phyloP scores from a whole-genome alignment of 108 stramenopile genomes.

The Fistulifera pelliculosa region DNA sequence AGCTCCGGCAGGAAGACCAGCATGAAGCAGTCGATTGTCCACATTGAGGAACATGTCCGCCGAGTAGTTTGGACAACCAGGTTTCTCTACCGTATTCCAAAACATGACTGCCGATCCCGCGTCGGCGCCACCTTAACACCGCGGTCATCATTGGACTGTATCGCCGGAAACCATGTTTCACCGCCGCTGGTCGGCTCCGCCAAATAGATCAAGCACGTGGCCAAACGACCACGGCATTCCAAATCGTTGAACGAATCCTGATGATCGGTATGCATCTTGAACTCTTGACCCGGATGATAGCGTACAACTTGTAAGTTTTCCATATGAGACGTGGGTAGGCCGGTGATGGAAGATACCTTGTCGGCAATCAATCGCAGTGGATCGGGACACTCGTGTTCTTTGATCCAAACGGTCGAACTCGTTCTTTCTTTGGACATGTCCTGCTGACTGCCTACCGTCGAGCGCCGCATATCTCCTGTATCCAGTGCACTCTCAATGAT shows the following conservation, averaged over 20 bases:
- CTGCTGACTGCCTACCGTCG: slow-evolving; percentile 24
- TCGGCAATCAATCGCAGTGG: slow-evolving; percentile 23
- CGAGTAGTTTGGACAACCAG: slow-evolving; percentile 14
- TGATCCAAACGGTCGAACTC: slow-evolving; percentile 31
- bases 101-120: slow-evolving; percentile 31
- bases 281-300: slow-evolving; percentile 29
- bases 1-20: slow-evolving; percentile 22
- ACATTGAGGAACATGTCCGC: slow-evolving; percentile 25
- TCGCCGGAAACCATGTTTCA: slow-evolving; percentile 31
- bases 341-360: slow-evolving; percentile 13
- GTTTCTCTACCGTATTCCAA: slow-evolving; percentile 38
- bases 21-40: slow-evolving; percentile 27
- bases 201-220: slow-evolving; percentile 35
- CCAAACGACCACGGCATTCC: slow-evolving; percentile 30
- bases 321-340: slow-evolving; percentile 23
- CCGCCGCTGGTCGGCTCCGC: slow-evolving; percentile 20
- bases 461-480: slow-evolving; percentile 6
- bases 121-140: slow-evolving; percentile 12
- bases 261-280: slow-evolving; percentile 41
- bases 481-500: slow-evolving; percentile 3
- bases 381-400: slow-evolving; percentile 13
- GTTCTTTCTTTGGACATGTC: slow-evolving; percentile 18
- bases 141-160: neutral
- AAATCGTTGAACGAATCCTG: slow-evolving; percentile 36
- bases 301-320: slow-evolving; percentile 47